Conservation (phyloP, 352 stramenopile genomes). For the Globisporangium heterothallicum region DNA sequence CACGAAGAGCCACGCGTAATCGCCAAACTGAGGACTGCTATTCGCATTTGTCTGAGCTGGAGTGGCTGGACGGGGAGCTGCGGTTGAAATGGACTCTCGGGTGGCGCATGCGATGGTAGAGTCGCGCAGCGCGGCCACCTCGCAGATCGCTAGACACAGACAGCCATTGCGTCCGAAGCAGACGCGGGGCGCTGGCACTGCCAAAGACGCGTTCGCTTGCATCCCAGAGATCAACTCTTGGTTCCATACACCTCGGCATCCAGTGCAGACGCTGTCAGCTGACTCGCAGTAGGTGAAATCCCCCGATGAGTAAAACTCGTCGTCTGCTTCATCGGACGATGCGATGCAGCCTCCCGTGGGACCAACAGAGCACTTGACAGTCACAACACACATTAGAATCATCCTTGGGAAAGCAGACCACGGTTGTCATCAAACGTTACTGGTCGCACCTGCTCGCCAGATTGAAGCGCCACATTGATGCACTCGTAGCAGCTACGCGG, state of each 20-base stretch:
- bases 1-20: slow-evolving; percentile 20
- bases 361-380: background rate
- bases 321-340: background rate
- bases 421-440: too few species aligned
- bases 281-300: background rate
- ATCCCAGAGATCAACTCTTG: background rate
- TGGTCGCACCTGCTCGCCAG: too few species aligned
- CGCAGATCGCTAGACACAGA: slow-evolving; percentile 8
- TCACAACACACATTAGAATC: background rate
- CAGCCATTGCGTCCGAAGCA: slow-evolving; percentile 5
- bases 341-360: background rate
- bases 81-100: background rate
- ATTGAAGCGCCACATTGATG: slow-evolving; percentile 38
- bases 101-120: background rate
- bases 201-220: background rate
- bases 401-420: too few species aligned
- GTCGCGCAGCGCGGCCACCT: background rate
- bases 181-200: background rate
- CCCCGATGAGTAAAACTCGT: background rate
- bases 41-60: background rate
- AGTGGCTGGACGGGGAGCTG: background rate
- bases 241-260: background rate
- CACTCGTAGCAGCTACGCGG: too few species aligned
- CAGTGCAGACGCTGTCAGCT: background rate
- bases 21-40: slow-evolving; percentile 3